Base-by-base conservation (phyloP, 2,329 filamentous ascomycete genomes). In the Fonsecaea pedrosoi region DNA sequence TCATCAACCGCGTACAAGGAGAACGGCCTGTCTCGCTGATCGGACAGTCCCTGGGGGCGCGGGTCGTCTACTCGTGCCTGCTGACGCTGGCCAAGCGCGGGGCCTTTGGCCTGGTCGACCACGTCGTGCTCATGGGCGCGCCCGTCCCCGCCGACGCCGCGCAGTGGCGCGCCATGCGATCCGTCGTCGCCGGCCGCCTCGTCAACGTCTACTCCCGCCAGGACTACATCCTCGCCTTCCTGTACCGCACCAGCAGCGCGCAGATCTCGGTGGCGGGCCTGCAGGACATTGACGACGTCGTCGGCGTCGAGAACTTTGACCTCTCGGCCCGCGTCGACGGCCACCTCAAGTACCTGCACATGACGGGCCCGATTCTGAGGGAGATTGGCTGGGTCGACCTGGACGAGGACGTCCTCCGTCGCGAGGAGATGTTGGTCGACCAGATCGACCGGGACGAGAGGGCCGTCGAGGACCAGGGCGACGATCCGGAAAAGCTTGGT, bases 121-220 rank as follows among this genome's bases (percentile, higher is more conserved):
- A 86, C 13, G 91, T 90, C 4, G 88, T 94, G 2, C 79, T 95
- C 2, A 88, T 94, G 38, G 92, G 92, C 3, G 84, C 90, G 0
- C 90, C 92, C 0, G 85, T 89, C 0, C 91, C 92, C 0, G 89
- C 86, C 0, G 85, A 87, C 38, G 78, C 85, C 0, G 82, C 82
- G 1, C 88, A 91, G 70, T 95, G 92, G 92, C 83, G 88, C 34
- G 82, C 85, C 42, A 86, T 94, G 72, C 85, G 90, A 30, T 85
- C 84, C 32, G 90, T 93, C 0, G 91, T 93, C 0, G 85, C 88
- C 0, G 91, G 91, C 1, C 84, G 89, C 65, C 83, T 95, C 6
- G 89, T 94, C 72, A 95, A 94, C 72, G 90, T 92, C 12, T 95
- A 90, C 78, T 92, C 89, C 10, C 87, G 88, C 60, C 91, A 92